phyloP scores from a whole-genome alignment of 2,329 filamentous ascomycete genomes.

The Ceratocystis cubensis region DNA sequence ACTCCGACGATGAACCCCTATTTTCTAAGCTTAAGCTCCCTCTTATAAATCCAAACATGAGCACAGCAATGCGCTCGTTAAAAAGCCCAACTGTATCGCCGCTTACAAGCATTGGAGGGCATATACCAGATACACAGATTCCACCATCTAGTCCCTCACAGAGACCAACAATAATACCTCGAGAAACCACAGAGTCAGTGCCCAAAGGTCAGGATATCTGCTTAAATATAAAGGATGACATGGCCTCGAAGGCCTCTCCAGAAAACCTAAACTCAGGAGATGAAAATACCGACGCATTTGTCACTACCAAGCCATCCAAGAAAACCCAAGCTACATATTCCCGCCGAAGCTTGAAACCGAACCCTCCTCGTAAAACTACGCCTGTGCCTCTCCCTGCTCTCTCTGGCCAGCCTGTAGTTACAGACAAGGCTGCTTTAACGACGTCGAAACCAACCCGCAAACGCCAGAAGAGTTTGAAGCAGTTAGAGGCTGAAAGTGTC shows the following conservation, averaged over 20 bases:
- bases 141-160: neutral
- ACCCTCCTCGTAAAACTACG: slow-evolving; percentile 10
- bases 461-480: neutral
- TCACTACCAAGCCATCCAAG: neutral
- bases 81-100: slow-evolving; percentile 19
- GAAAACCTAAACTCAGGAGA: neutral
- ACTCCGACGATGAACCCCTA: slow-evolving; percentile 12
- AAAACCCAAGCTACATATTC: slow-evolving; percentile 11
- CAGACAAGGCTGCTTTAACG: neutral
- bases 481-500: neutral
- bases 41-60: neutral
- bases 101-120: slow-evolving; percentile 8
- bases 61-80: neutral
- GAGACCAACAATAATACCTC: neutral
- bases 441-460: neutral
- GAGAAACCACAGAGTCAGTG: neutral
- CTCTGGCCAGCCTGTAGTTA: neutral
- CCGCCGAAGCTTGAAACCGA: neutral
- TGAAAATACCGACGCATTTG: neutral
- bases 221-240: neutral
- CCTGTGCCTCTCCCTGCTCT: slow-evolving; percentile 10
- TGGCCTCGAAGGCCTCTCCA: neutral
- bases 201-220: neutral
- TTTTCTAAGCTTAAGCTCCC: slow-evolving; percentile 14
- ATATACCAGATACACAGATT: slow-evolving; percentile 19